Evolutionary conservation across 257 asterid species (phyloP).

Genomic region (Plantago elongata): DNA sequence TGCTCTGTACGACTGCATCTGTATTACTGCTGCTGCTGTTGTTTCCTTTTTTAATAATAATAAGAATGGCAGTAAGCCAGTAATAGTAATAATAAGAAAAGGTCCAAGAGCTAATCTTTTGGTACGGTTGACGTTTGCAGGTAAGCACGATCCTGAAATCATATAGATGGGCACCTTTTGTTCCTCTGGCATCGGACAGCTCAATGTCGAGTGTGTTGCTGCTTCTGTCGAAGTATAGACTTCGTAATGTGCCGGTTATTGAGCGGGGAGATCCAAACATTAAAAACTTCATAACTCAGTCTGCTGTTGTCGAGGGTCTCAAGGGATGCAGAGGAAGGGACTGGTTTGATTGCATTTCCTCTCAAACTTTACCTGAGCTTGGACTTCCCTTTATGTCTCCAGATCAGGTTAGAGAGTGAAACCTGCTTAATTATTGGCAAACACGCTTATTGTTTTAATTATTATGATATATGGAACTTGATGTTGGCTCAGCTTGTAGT

Average conservation of each 20-base stretch:
- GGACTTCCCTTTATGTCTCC: slow-evolving; percentile 87
- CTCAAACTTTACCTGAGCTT: slow-evolving; percentile 48
- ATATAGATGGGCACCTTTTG: slow-evolving; percentile 78
- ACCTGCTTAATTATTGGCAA: not conserved
- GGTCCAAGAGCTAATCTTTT: no score
- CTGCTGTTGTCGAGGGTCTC: slow-evolving; percentile 71
- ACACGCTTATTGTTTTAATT: not conserved
- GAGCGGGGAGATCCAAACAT: slow-evolving; percentile 53
- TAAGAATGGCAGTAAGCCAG: no score
- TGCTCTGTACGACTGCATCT: no score
- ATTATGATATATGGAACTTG: not conserved
- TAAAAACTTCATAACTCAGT: slow-evolving; percentile 82
- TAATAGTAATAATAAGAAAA: no score
- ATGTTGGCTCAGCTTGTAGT: slow-evolving; percentile 47
- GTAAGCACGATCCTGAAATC: slow-evolving; percentile 70
- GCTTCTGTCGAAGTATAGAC: slow-evolving; percentile 79
- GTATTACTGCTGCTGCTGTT: no score
- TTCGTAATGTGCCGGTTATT: slow-evolving; percentile 80
- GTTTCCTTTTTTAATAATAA: no score
- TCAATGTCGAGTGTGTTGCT: slow-evolving; percentile 66
- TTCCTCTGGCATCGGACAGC: slow-evolving; percentile 67
- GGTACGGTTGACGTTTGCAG: slow-evolving; percentile 22
- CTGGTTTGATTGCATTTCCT: slow-evolving; percentile 55
- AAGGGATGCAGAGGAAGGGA: slow-evolving; percentile 52
- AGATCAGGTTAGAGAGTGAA: slow-evolving; percentile 39